These are phyloP conservation scores for Aspergillus fijiensis DNA, from an alignment of 2,329 filamentous ascomycete genomes.

Conservation along the genomic window DNA sequence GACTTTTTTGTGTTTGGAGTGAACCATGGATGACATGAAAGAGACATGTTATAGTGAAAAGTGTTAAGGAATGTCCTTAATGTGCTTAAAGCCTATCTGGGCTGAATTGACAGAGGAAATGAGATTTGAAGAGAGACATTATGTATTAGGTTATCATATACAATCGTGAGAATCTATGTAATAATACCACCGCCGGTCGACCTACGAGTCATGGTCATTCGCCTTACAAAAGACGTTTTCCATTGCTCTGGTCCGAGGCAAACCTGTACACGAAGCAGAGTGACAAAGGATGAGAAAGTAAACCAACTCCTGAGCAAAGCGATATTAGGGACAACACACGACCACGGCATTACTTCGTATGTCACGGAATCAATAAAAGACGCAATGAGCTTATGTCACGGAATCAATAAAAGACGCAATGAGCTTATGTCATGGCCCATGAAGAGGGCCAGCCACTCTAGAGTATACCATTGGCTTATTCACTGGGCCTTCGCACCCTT, in stretches of 20 bases:
- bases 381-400: not conserved
- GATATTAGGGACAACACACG: constrained; percentile 5
- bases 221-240: not conserved
- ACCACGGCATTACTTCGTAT: constrained; percentile 19
- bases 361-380: not conserved
- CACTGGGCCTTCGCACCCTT: constrained; percentile 40
- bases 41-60: not conserved
- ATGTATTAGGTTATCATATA: constrained; percentile 26
- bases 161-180: constrained; percentile 19
- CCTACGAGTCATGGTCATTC: constrained; percentile 1
- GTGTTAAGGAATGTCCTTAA: too few species aligned
- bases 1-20: constrained; percentile 1
- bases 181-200: not conserved
- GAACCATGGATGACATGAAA: constrained; percentile 2
- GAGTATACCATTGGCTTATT: constrained; percentile 2
- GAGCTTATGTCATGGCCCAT: not conserved
- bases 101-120: too few species aligned
- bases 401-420: not conserved
- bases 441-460: not conserved
- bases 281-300: not conserved
- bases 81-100: too few species aligned
- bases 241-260: not conserved
- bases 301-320: constrained; percentile 1
- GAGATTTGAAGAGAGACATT: constrained; percentile 10
- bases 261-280: constrained; percentile 10